A percentile compares a stretch with the other conserved stretches of the same genome.
phyloP scores from a whole-genome alignment of 768 basidiomycete species.

The Phylloporus sp. region DNA sequence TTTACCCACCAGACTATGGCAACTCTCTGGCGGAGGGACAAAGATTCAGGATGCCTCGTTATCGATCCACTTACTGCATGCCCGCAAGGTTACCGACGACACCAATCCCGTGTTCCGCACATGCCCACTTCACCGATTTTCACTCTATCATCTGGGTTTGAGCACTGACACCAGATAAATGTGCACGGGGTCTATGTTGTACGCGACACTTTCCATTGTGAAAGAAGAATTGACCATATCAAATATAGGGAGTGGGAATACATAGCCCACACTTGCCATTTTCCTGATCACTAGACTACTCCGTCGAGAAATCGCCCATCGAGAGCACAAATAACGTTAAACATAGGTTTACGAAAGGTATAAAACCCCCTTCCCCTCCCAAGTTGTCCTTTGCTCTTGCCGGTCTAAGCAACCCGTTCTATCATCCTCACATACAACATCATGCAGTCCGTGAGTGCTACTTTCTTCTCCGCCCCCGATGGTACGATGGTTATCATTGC shows the following conservation, averaged over 20 bases:
- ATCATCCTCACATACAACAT: no score
- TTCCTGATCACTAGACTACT: neutral
- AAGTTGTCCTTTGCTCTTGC: neutral
- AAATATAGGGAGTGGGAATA: neutral
- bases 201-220: neutral
- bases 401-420: neutral
- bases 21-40: no score
- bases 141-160: neutral
- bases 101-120: neutral
- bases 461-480: no score
- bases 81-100: neutral
- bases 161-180: no score
- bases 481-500: no score
- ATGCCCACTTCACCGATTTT: neutral
- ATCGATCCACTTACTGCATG: neutral
- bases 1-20: no score
- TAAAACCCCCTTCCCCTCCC: neutral
- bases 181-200: no score
- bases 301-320: neutral
- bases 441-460: no score
- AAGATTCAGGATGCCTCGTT: neutral
- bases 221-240: neutral
- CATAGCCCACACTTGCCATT: neutral
- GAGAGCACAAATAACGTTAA: conserved; percentile 1
- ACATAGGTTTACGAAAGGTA: neutral